phyloP scores from a whole-genome alignment of 768 basidiomycete species.

The Tephrocybe sp. region DNA sequence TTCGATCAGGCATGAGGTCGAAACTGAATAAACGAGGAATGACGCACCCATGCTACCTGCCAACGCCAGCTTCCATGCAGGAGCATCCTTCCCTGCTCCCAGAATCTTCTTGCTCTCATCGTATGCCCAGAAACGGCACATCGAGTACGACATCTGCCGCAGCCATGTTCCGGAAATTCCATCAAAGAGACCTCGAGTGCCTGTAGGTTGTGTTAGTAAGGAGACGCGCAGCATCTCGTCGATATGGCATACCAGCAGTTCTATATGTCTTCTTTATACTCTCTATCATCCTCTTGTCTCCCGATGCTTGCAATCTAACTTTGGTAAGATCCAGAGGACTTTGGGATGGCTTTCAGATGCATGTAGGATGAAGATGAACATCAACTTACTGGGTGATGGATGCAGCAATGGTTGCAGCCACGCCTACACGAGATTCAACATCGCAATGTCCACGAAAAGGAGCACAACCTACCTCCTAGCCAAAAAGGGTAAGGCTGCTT shows the following conservation, averaged over 20 bases:
- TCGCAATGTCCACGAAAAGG: background rate
- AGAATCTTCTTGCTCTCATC: constrained; percentile 86
- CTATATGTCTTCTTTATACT: constrained; percentile 79
- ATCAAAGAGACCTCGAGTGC: constrained; percentile 73
- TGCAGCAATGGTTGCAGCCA: constrained; percentile 87
- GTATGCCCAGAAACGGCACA: constrained; percentile 93
- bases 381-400: constrained; percentile 74
- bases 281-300: constrained; percentile 87
- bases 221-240: background rate
- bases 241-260: constrained; percentile 56
- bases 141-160: constrained; percentile 89
- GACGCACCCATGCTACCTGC: constrained; percentile 85
- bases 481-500: constrained; percentile 86
- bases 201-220: constrained; percentile 29
- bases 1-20: constrained; percentile 10
- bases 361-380: background rate
- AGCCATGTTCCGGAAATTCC: constrained; percentile 88
- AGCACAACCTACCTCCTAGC: constrained; percentile 59
- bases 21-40: background rate
- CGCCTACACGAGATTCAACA: constrained; percentile 32
- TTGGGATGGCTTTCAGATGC: background rate
- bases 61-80: constrained; percentile 76
- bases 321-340: constrained; percentile 89
- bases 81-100: constrained; percentile 66
- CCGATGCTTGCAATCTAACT: constrained; percentile 87